Base-by-base conservation (phyloP, 2,329 filamentous ascomycete species). In the Berkeleyomyces basicola region DNA sequence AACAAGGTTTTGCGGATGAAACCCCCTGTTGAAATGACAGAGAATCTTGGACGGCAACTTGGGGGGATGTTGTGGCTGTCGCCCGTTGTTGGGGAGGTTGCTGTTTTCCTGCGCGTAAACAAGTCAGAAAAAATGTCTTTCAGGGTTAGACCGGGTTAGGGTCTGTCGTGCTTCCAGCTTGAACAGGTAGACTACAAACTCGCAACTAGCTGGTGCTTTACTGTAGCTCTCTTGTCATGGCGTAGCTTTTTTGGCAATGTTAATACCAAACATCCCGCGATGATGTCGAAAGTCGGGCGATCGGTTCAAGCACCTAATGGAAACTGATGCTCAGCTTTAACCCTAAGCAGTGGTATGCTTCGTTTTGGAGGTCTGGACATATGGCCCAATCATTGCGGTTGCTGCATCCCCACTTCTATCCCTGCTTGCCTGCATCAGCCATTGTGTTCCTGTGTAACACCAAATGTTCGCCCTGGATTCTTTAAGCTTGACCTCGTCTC, bases 31-130 rank as follows among this genome's bases (percentile, higher is more conserved):
- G 36, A 53, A 9, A n/a, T 53, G 14, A 7, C 7, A 36, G 10
- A 37, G 11, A 53, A 53, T 37, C 33, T 53, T 53, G 36, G 49
- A 14, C 11, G 23, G 5, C 42, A 40, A 43, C 36, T 59, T 59
- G 10, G 40, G 58, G 46, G 31, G 23, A 59, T 59, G 58, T 59
- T 59, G 51, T 43, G 9, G 23, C 39, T n/a, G 36, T 23, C 16
- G 9, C 37, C 7, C 9, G 49, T 53, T 53, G 49, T 53, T 53
- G 36, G 49, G 44, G 14, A 47, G n/a, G 31, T 23, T 46, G 42
- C 11, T 47, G 23, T 59, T 59, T 44, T 46, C 23, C 58, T 44
- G 16, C 58, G 58, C 58, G 58, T 59, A 59, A 59, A 59, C 58
- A 59, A 44, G 23, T 3, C 16, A 59, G 37, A 40, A 9, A 11